Percentiles rank a stretch among this genome's conserved stretches.
Conservation (phyloP, 2,329 filamentous ascomycete species). For the Sporothrix inflata region DNA sequence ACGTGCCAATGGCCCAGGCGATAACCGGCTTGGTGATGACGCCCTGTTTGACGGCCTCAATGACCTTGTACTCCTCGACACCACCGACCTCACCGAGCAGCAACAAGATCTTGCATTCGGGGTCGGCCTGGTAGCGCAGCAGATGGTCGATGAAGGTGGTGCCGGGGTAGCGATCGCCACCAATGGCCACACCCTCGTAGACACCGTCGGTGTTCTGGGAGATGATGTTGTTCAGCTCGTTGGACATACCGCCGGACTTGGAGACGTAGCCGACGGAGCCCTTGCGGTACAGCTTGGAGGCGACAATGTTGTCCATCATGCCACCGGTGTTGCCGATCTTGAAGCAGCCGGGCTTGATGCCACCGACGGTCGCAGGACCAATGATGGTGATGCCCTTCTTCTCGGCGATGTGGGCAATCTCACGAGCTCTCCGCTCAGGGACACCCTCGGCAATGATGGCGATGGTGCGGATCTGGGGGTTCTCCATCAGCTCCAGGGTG, state of each 20-base stretch:
- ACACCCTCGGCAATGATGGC: conserved; percentile 99
- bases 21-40: conserved; percentile 98
- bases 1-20: conserved; percentile 98
- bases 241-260: conserved; percentile 99
- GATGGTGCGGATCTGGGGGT: conserved; percentile 96
- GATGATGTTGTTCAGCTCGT: conserved; percentile 99
- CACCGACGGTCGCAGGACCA: conserved; percentile 95
- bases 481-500: conserved; percentile 98
- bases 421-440: conserved; percentile 95
- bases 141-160: conserved; percentile 99
- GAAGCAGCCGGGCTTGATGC: conserved; percentile 98
- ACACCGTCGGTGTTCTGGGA: conserved; percentile 96
- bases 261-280: conserved; percentile 98
- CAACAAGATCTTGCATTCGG: conserved; percentile 95
- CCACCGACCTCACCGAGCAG: conserved; percentile 98
- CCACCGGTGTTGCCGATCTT: conserved; percentile 99
- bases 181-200: conserved; percentile 98
- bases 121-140: conserved; percentile 93
- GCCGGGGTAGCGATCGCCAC: conserved; percentile 97
- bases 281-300: conserved; percentile 99
- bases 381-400: conserved; percentile 99
- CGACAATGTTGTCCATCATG: conserved; percentile 99
- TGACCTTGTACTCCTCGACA: conserved; percentile 99
- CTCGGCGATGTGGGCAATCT: conserved; percentile 94
- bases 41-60: conserved; percentile 94